These are phyloP conservation scores for Apostasia ramifera DNA, from an alignment of 106 monocot species.

Conservation along the genomic window DNA sequence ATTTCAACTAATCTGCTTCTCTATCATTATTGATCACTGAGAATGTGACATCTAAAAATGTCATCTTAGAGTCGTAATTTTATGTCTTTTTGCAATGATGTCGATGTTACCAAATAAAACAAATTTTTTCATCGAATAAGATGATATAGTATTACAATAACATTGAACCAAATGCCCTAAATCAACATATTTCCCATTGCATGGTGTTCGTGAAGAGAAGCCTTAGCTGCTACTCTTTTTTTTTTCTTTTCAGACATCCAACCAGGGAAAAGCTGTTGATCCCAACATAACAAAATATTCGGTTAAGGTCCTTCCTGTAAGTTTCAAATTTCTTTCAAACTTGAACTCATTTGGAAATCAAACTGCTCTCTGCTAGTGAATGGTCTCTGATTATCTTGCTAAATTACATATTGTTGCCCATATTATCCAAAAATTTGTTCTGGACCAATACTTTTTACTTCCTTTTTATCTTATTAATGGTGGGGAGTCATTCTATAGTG, in stretches of 20 bases:
- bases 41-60: too few relatives aligned
- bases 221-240: not conserved
- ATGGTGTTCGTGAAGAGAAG: too few relatives aligned
- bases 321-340: constrained; percentile 11
- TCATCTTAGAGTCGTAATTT: too few relatives aligned
- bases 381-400: not conserved
- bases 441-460: not conserved
- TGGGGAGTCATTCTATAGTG: not conserved
- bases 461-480: not conserved
- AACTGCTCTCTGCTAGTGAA: too few relatives aligned
- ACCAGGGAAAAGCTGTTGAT: constrained; percentile 55
- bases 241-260: constrained; percentile 31
- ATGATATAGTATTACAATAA: too few relatives aligned
- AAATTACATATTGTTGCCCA: not conserved
- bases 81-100: too few relatives aligned
- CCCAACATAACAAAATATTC: constrained; percentile 81
- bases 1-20: too few relatives aligned
- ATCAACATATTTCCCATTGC: too few relatives aligned
- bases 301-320: constrained; percentile 88
- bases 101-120: too few relatives aligned
- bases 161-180: too few relatives aligned
- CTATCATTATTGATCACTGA: too few relatives aligned
- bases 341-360: not conserved
- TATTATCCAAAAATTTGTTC: not conserved
- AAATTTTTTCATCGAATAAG: too few relatives aligned